Evolutionary conservation across 2,329 filamentous ascomycete genomes (phyloP).

Genomic region (Scopulariopsis brevicaulis): DNA sequence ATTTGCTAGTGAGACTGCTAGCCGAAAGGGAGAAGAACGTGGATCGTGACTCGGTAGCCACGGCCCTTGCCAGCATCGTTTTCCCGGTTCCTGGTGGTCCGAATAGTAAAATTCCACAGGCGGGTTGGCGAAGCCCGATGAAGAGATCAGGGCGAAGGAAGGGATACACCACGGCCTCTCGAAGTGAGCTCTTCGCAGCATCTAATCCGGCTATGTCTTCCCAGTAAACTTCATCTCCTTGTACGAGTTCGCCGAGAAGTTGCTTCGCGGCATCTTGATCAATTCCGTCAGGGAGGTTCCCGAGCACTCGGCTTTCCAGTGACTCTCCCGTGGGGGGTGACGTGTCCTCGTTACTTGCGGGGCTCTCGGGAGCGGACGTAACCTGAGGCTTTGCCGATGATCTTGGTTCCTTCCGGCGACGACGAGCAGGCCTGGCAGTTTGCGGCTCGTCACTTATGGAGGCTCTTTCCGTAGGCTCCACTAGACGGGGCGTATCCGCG

Average conservation of each 20-base stretch:
- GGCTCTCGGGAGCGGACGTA: neutral
- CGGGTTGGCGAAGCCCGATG: constrained; percentile 87
- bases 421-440: neutral
- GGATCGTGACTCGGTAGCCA: constrained; percentile 87
- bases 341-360: neutral
- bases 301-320: constrained; percentile 45
- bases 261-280: constrained; percentile 77
- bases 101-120: constrained; percentile 89
- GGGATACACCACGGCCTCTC: constrained; percentile 94
- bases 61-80: constrained; percentile 91
- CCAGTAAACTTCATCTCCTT: constrained; percentile 93
- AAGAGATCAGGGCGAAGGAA: constrained; percentile 93
- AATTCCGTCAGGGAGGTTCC: constrained; percentile 68
- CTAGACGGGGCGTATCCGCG: neutral
- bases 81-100: constrained; percentile 97
- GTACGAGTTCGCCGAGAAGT: constrained; percentile 90
- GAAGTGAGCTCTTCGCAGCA: constrained; percentile 79
- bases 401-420: neutral
- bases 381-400: neutral
- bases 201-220: constrained; percentile 85
- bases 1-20: constrained; percentile 90
- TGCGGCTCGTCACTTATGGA: neutral
- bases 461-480: neutral
- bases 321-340: neutral
- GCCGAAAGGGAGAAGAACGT: constrained; percentile 97